Evolutionary conservation across 352 stramenopile species (phyloP), one percentile per base, ranked within the genome.

Genomic region (Pythium sp.): DNA sequence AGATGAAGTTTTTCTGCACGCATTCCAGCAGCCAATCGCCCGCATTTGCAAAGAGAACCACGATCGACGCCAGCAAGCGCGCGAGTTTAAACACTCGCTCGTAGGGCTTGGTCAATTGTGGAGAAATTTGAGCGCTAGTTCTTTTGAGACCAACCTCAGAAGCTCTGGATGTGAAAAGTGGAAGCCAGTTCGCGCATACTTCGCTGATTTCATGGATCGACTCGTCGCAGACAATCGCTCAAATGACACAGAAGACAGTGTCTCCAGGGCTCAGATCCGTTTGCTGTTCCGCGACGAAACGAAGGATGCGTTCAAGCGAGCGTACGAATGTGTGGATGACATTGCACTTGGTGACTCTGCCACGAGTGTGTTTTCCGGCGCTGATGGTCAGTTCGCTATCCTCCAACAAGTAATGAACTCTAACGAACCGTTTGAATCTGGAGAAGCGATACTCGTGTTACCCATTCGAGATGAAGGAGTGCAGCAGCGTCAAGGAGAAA

Each of bases 271-370:
- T 46, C 53, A 62, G n/a, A 49, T 73, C 24, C 63, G 68, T 26
- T 34, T 73, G 7, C n/a, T 73, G 22, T 73, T 73, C 32, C 36
- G 64, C 5, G 49, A 47, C 12, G 68, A 73, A 43, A 55, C 56
- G 12, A 71, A 65, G 20, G 56, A 64, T 1, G 8, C 12, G 24
- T 71, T 51, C 32, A 58, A 38, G 6, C 22, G 15, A 47, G 68
- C 63, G 20, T 73, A 71, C 34, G 54, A 15, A 38, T 26, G 4
- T 24, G 54, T 22, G 28, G 34, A 2, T n/a, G 20, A 26, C 11
- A 24, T 5, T 46, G 9, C 53, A 7, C 28, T 55, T 22, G 55
- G 34, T 8, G 46, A 62, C 8, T 32, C 28, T 6, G 43, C 28
- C 30, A 15, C 15, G 3, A 55, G 34, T 41, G 20, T 57, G 24